Conservation (phyloP, 192 early-diverging fungal species). For the Gonapodya prolifera region DNA sequence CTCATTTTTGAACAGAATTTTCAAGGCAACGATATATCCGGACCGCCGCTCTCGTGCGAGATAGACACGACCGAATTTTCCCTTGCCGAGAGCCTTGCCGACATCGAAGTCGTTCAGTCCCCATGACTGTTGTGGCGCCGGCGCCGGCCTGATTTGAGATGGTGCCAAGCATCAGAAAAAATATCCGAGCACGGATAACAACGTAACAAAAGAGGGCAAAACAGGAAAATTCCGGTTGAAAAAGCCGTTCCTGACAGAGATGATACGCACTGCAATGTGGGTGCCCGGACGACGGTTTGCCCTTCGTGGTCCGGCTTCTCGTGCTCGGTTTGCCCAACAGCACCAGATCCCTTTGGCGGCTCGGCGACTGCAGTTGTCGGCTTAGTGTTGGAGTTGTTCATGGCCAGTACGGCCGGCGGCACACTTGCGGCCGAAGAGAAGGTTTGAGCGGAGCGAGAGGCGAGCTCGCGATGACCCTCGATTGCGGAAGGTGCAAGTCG, state of each 20-base stretch:
- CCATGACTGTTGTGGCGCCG: constrained; percentile 26
- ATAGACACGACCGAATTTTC: constrained; percentile 95
- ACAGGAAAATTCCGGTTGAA: too few species aligned
- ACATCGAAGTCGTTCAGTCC: constrained; percentile 77
- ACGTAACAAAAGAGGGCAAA: too few species aligned
- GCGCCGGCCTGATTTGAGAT: too few species aligned
- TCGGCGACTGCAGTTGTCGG: not conserved
- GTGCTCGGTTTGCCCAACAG: not conserved
- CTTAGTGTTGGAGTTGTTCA: not conserved
- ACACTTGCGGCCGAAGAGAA: not conserved
- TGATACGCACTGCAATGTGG: not conserved
- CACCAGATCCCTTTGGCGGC: not conserved
- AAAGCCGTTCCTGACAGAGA: too few species aligned
- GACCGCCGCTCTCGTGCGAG: constrained; percentile 75
- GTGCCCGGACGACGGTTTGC: not conserved
- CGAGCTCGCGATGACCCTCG: not conserved
- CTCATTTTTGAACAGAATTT: constrained; percentile 78
- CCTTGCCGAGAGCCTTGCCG: constrained; percentile 73
- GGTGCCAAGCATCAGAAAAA: too few species aligned
- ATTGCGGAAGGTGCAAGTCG: not conserved
- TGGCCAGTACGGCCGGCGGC: not conserved
- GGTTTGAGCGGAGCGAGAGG: not conserved
- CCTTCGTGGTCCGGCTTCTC: not conserved
- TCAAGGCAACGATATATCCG: constrained; percentile 83
- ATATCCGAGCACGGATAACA: too few species aligned